Base-by-base conservation (phyloP, 1,139 yeast species). In the Zhuliangozyma blackwelliae region DNA sequence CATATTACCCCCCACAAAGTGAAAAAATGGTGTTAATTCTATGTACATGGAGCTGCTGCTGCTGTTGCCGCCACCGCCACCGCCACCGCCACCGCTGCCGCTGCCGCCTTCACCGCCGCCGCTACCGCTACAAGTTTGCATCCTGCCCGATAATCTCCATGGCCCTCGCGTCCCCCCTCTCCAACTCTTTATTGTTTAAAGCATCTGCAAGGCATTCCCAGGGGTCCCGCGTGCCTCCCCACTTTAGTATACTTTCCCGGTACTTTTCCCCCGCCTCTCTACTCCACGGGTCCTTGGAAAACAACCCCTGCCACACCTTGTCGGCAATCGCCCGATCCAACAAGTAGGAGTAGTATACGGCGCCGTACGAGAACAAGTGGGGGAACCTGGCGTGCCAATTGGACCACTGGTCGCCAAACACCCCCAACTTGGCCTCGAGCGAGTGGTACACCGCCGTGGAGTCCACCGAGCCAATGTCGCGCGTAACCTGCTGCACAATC, bases 311-410 rank as follows among this genome's bases (percentile, higher is more conserved):
- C 94, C 96, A 92, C 4, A 92, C 75, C 50, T 82, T 79, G 27
- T 88, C 81, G 0, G 98, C 97, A 47, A 92, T 87, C 4, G 96
- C 96, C 34, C 97, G 68, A 61, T 92, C 99, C 44, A 94, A 74
- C 41, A 92, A 62, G 57, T 94, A 92, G 30, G 96, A 85, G 62
- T 94, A 92, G 58, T 92, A 92, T 0, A 92, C 88, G 0, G 97
- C 87, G 0, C 98, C 98, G 55, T 92, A 92, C 1, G 96, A 89
- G 48, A 85, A 87, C 35, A 94, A 65, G 57, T 92, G 99, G 1
- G 96, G 95, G 59, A 92, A 90, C 55, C 82, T 88, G 1, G 95
- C 96, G 40, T 89, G 95, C 96, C 97, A 90, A 22, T 82, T 80
- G 2, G 95, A 81, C 52, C 74, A 66, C 13, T 66, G 61, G 51